These are phyloP conservation scores for Fraxinus latifolia DNA, from an alignment of 305 asterid genomes.

Conservation along the genomic window DNA sequence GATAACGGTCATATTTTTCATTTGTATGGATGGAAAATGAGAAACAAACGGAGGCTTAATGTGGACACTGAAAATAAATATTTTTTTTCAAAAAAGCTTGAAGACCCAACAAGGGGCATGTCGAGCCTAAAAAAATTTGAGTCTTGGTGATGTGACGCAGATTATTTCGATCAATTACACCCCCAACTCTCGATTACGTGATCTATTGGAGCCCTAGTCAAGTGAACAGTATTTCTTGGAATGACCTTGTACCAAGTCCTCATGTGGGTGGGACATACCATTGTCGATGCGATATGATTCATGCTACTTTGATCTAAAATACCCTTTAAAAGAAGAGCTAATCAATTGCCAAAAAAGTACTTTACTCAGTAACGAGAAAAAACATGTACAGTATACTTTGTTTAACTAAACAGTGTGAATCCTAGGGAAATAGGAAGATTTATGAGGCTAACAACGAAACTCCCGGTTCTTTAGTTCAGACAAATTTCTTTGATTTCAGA, in stretches of 20 bases:
- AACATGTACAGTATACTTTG: background rate
- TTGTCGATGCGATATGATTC: background rate
- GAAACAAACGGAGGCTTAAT: too few species aligned
- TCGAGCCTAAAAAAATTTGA: background rate
- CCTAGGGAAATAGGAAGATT: background rate
- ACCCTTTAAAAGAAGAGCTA: constrained; percentile 26
- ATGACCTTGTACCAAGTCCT: background rate
- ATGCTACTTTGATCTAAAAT: background rate
- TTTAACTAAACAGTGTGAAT: constrained; percentile 14
- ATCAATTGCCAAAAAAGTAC: background rate
- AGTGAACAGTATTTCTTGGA: background rate
- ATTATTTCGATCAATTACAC: background rate
- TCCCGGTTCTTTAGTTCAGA: constrained; percentile 15
- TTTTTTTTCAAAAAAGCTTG: too few species aligned
- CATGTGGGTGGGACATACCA: background rate
- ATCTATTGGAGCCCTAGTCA: background rate
- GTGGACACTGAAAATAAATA: background rate
- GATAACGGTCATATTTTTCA: too few species aligned
- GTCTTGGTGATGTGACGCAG: background rate
- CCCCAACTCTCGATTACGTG: background rate
- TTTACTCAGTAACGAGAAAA: constrained; percentile 32
- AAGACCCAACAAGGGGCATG: background rate
- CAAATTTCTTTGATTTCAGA: constrained; percentile 21
- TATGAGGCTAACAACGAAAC: constrained; percentile 10
- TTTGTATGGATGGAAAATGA: too few species aligned